Base-by-base conservation (phyloP, 768 basidiomycete species). In the Russula sp. region DNA sequence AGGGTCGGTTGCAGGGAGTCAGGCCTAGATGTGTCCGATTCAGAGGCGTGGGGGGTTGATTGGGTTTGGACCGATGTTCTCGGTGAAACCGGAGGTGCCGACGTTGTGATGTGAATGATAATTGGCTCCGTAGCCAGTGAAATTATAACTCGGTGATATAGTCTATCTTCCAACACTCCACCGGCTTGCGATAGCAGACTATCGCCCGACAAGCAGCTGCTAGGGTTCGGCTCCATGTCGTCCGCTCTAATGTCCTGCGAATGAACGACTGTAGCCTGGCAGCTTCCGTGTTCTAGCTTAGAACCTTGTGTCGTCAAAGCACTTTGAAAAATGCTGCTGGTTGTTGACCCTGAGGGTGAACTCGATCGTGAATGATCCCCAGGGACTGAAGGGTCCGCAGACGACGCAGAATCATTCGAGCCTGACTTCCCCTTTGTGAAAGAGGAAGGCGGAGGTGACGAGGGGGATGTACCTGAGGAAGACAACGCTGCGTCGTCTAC, bases 311-410 rank as follows among this genome's bases (percentile, higher is more conserved):
- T 54, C 43, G 48, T 61, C 43, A 59, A 36, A 11, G 87, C 87
- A 66, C 90, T 93, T 66, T 87, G 81, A 70, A 92, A 93, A 79
- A 93, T 82, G 73, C 85, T 91, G 66, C 82, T 83, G 6, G 78
- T 72, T 51, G 79, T 73, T 20, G 85, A 83, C 7, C 67, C 66
- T 9, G 79, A 67, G 1, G 71, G 71, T 1, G 74, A 73, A 58
- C 57, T 58, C 9, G 57, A 48, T 46, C 76, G 70, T 13, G 78
- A 80, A 43, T 82, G 56, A 29, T 43, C 45, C 10, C 47, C 57
- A 2, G 79, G 85, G 38, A 90, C 75, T 6, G 89, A 91, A 69
- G 90, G 87, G 7, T 87, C 86, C 88, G 91, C 90, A 68, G 83
- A 73, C 49, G 82, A 81, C 7, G 80, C 77, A 35, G 83, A 81